Evolutionary conservation across 495 filamentous ascomycete species (phyloP), one percentile per base, ranked within the genome.

Genomic region (Tuber umbilicatum): DNA sequence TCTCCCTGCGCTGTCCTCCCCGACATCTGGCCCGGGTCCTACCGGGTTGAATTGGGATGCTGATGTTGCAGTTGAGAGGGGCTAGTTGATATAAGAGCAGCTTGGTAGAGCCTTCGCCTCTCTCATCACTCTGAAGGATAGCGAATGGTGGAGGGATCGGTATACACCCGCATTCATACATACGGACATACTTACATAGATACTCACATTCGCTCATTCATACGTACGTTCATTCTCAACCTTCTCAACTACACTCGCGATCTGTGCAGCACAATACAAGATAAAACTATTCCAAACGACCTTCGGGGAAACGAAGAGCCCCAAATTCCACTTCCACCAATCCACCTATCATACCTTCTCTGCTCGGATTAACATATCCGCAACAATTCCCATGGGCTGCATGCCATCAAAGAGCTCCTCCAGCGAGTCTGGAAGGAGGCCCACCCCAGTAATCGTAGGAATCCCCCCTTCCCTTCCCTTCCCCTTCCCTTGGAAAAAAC

Each of bases 321-420:
- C 38, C 35, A 37, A 70, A 76, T 71, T 41, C 41, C 31, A 68
- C 43, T 35, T 39, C 43, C 41, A 67, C 55, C 45, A 4, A 19
- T 37, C 23, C 23, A 12, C 23, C 23, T 16, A 73, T 55, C 10
- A 50, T n/a, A 19, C 27, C n/a, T 64, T 39, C 70, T 68, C n/a
- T 27, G 23, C 12, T 50, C 41, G 6, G 40, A 40, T n/a, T 43
- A 43, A 45, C 45, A 42, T 31, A 67, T 23, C 45, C 21, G 2
- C n/a, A 73, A 42, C 50, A 64, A 50, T 38, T 39, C 37, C 41
- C 68, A 79, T 79, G 77, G 77, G 77, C 19, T 79, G 77, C 40
- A 79, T 79, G 77, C 71, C 75, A 72, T 79, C 77, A 67, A 79
- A 79, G 50, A 60, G 64, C 77, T 60, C 50, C 43, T 37, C n/a